phyloP scores from a whole-genome alignment of 1,284 basidiomycete species.

The Microbotryomycetes sp. region DNA sequence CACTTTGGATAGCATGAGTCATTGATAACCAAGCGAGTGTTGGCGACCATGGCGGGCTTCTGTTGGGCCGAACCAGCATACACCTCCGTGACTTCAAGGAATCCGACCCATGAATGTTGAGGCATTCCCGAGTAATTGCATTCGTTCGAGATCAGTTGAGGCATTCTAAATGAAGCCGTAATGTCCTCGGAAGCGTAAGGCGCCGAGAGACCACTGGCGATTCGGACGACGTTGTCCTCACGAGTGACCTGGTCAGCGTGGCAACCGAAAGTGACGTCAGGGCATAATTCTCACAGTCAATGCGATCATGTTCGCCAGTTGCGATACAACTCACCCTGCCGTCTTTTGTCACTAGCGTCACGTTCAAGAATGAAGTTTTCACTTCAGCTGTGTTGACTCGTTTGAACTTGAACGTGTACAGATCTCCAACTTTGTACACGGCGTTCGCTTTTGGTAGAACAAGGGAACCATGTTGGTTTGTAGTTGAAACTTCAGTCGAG shows the following conservation, averaged over 20 bases:
- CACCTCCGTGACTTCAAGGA: neutral
- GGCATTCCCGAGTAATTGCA: neutral
- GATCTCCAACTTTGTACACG: neutral
- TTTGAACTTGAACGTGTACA: neutral
- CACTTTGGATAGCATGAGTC: neutral
- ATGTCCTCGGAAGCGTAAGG: neutral
- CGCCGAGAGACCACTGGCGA: neutral
- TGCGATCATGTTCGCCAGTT: too few relatives aligned
- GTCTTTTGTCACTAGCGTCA: neutral
- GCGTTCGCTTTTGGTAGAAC: neutral
- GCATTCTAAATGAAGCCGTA: neutral
- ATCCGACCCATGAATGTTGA: neutral
- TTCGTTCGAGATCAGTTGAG: neutral
- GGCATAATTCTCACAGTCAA: neutral
- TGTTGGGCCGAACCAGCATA: neutral
- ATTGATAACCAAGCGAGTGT: neutral
- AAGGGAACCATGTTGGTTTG: neutral
- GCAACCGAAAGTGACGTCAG: neutral
- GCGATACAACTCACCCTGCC: neutral
- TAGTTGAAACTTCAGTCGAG: neutral
- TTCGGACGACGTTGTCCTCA: neutral
- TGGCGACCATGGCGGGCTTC: neutral
- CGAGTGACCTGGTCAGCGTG: neutral
- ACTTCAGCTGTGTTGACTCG: neutral
- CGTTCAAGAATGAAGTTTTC: neutral